Conservation (phyloP, 441 rosid genomes). For the Mallotus repandus region DNA sequence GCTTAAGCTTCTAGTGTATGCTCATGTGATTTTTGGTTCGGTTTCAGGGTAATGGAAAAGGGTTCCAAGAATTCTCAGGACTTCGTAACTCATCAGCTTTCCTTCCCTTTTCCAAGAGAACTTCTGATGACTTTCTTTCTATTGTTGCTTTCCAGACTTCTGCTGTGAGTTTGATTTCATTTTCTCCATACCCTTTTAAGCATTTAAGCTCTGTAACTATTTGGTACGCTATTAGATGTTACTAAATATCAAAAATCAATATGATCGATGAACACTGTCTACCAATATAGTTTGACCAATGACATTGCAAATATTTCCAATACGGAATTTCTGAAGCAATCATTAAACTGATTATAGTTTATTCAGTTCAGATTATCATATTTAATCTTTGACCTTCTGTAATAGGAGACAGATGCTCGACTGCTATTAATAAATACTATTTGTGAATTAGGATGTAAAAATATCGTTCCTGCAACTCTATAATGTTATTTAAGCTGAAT, state of each 20-base stretch:
- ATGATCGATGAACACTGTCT: too few relatives aligned
- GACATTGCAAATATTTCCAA: not conserved
- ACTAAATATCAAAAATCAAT: not conserved
- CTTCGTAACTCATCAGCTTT: constrained; percentile 59
- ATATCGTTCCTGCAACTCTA: not conserved
- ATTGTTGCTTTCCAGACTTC: constrained; percentile 70
- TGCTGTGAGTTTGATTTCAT: constrained; percentile 54
- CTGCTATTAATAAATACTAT: too few relatives aligned
- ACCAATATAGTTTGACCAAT: too few relatives aligned
- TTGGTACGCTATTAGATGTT: not conserved
- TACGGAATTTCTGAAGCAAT: not conserved
- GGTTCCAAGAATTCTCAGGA: constrained; percentile 77
- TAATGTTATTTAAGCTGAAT: not conserved
- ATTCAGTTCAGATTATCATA: not conserved
- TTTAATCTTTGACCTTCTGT: too few relatives aligned
- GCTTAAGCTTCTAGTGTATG: not conserved
- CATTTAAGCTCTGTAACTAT: not conserved
- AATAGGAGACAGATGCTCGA: too few relatives aligned
- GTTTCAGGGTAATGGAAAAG: constrained; percentile 53
- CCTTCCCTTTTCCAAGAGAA: constrained; percentile 60
- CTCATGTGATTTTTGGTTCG: not conserved
- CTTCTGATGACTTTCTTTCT: constrained; percentile 72
- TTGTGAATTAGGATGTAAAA: not conserved
- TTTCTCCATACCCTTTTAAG: not conserved
- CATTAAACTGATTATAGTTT: not conserved